phyloP scores from a whole-genome alignment of 495 filamentous ascomycete species.

The Margaritispora aquatica region DNA sequence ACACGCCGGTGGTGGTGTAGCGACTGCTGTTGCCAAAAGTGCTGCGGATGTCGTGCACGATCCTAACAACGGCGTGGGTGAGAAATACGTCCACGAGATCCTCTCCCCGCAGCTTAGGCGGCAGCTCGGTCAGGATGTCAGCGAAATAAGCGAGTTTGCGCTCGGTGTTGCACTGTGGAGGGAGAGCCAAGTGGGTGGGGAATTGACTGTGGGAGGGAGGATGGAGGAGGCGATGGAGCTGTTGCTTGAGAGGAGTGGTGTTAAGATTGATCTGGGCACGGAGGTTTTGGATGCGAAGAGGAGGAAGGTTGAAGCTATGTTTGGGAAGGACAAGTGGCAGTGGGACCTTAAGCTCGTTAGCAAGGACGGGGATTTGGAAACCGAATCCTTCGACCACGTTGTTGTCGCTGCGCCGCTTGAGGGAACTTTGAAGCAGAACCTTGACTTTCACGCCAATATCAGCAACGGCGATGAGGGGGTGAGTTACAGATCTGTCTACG shows the following conservation, averaged over 20 bases:
- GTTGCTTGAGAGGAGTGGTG: constrained; percentile 4
- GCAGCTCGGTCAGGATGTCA: constrained; percentile 7
- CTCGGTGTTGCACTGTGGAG: constrained; percentile 4
- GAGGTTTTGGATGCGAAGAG: constrained; percentile 5
- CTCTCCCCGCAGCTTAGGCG: constrained; percentile 2
- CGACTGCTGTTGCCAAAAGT: neutral
- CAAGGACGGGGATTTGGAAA: neutral
- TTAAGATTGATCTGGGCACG: constrained; percentile 4
- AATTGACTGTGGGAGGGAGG: neutral
- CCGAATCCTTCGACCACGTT: constrained; percentile 11
- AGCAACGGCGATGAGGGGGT: constrained; percentile 4
- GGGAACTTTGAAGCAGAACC: neutral
- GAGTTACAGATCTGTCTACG: neutral
- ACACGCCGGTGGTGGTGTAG: neutral
- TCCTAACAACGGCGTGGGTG: neutral
- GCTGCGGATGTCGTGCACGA: neutral
- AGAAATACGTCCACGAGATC: constrained; percentile 5
- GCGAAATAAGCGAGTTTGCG: constrained; percentile 11
- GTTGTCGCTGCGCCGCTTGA: constrained; percentile 13
- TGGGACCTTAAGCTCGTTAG: constrained; percentile 5
- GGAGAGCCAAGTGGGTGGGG: neutral
- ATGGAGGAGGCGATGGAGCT: neutral
- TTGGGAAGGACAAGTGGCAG: neutral
- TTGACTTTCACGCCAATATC: neutral
- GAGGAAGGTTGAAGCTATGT: neutral